A percentile compares a stretch with the other conserved stretches of the same genome.
Conservation (phyloP, 164 flowering plant species). For the Tinospora cordifolia region DNA sequence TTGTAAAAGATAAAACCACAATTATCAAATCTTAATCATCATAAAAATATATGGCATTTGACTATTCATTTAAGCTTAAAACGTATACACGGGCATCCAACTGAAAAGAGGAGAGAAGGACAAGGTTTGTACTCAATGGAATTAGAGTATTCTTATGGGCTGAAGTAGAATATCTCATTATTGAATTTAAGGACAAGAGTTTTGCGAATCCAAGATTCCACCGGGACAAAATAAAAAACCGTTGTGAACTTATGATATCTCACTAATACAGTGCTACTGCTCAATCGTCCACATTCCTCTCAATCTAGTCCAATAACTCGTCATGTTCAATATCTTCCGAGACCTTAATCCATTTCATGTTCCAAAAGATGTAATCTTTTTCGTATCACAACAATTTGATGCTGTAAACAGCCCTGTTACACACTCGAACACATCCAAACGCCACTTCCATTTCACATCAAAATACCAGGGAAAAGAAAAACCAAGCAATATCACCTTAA, state of each 20-base stretch:
- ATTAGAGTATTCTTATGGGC: neutral
- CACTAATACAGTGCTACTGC: neutral
- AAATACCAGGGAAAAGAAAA: neutral
- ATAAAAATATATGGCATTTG: neutral
- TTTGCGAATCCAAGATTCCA: conserved; percentile 1
- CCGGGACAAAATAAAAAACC: neutral
- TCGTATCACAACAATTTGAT: neutral
- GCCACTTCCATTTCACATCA: neutral
- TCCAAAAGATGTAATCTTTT: neutral
- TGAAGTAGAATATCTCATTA: neutral
- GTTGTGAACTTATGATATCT: no score
- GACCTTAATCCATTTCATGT: neutral
- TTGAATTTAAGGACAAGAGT: neutral
- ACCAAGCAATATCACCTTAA: neutral
- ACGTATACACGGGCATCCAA: neutral
- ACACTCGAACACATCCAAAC: neutral
- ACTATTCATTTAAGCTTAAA: neutral
- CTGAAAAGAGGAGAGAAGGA: neutral
- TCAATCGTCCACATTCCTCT: neutral
- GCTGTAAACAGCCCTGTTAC: neutral
- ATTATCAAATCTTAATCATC: neutral
- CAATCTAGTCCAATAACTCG: neutral
- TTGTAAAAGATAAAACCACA: neutral
- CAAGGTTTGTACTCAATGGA: neutral
- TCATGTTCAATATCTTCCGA: neutral